Evolutionary conservation across 805 yeast species (phyloP).

Genomic region (Alloascoidea hylecoeti): DNA sequence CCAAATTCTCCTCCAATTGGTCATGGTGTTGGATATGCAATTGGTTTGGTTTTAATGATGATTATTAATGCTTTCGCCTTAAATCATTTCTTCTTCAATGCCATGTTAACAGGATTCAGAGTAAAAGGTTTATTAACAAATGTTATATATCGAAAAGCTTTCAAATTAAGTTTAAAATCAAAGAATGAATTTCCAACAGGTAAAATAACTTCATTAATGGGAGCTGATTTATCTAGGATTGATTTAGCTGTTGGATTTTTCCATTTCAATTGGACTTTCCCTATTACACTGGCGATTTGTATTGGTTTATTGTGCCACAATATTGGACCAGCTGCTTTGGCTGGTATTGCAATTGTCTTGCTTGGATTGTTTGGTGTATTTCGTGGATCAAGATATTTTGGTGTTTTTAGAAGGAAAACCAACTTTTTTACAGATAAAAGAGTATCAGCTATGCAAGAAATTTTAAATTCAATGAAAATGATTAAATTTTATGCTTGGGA

Average conservation of each 20-base stretch:
- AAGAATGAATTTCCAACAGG: slow-evolving; percentile 51
- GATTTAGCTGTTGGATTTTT: slow-evolving; percentile 62
- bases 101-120: slow-evolving; percentile 55
- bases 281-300: slow-evolving; percentile 47
- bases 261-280: slow-evolving; percentile 50
- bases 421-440: slow-evolving; percentile 61
- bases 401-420: slow-evolving; percentile 40
- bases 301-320: slow-evolving; percentile 50
- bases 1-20: slow-evolving; percentile 26
- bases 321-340: slow-evolving; percentile 59
- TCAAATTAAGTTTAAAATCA: slow-evolving; percentile 42
- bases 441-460: slow-evolving; percentile 64
- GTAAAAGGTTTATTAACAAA: slow-evolving; percentile 59
- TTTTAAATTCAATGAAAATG: slow-evolving; percentile 61
- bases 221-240: slow-evolving; percentile 70
- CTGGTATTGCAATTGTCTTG: slow-evolving; percentile 45
- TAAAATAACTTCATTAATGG: slow-evolving; percentile 61
- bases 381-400: slow-evolving; percentile 32
- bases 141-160: slow-evolving; percentile 54
- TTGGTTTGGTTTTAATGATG: slow-evolving; percentile 52
- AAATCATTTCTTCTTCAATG: slow-evolving; percentile 49
- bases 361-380: slow-evolving; percentile 24
- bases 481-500: slow-evolving; percentile 93
- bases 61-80: slow-evolving; percentile 29
- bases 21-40: slow-evolving; percentile 61